Evolutionary conservation across 2,329 filamentous ascomycete genomes (phyloP).

Genomic region (Parastagonospora avenae): DNA sequence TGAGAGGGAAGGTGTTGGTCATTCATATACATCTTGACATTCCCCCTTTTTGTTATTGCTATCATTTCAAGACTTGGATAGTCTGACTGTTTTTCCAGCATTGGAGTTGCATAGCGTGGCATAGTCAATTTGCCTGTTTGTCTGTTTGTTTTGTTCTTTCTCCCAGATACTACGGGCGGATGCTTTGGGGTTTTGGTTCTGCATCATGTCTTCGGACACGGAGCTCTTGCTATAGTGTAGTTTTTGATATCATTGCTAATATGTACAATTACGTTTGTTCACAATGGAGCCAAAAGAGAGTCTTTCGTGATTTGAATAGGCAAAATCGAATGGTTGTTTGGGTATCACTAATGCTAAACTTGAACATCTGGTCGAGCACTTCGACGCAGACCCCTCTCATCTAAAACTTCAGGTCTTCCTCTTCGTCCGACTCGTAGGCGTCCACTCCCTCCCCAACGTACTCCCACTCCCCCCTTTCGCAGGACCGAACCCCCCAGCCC

Average conservation of each 20-base stretch:
- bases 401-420: slow-evolving; percentile 18
- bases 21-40: not conserved
- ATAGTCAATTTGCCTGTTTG: not conserved
- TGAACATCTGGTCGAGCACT: slow-evolving; percentile 30
- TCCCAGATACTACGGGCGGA: slow-evolving; percentile 10
- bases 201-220: too few relatives aligned
- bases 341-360: not conserved
- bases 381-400: slow-evolving; percentile 17
- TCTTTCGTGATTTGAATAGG: too few relatives aligned
- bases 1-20: too few relatives aligned
- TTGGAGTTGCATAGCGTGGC: slow-evolving; percentile 2
- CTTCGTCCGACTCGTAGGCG: slow-evolving; percentile 31
- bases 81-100: not conserved
- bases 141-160: not conserved
- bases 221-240: not conserved
- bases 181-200: not conserved
- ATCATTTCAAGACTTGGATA: not conserved
- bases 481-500: slow-evolving; percentile 26
- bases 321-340: not conserved
- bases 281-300: too few relatives aligned
- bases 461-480: slow-evolving; percentile 15
- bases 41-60: too few relatives aligned
- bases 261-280: not conserved
- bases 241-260: not conserved
- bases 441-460: slow-evolving; percentile 29